Percentiles rank a stretch among this genome's conserved stretches.
phyloP scores from a whole-genome alignment of 768 basidiomycete genomes.

The Termitomyces heimii region DNA sequence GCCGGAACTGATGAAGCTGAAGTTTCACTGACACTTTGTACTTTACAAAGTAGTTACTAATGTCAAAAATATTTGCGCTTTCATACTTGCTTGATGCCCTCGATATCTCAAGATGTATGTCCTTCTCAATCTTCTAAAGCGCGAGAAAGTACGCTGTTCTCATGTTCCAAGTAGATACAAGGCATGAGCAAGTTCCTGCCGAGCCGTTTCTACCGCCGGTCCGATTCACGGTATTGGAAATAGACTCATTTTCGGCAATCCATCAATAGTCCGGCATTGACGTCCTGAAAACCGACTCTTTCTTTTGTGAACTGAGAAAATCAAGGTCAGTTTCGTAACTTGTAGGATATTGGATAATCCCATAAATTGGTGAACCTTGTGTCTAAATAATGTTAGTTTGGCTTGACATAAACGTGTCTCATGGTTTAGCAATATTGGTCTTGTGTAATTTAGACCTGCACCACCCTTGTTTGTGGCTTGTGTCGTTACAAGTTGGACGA shows the following conservation, averaged over 20 bases:
- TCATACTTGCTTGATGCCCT: background rate
- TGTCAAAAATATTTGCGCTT: background rate
- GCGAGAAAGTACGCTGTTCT: background rate
- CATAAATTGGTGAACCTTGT: too few relatives aligned
- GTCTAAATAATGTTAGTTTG: too few relatives aligned
- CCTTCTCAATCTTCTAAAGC: background rate
- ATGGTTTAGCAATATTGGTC: too few relatives aligned
- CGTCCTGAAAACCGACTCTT: too few relatives aligned
- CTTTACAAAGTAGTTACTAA: background rate
- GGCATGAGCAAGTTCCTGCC: background rate
- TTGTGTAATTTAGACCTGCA: too few relatives aligned
- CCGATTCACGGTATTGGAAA: background rate
- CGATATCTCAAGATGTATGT: background rate
- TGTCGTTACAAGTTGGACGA: too few relatives aligned
- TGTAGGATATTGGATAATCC: too few relatives aligned
- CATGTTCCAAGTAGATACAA: background rate
- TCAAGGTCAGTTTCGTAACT: too few relatives aligned
- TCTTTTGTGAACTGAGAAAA: too few relatives aligned
- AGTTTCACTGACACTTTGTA: background rate
- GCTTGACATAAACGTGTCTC: too few relatives aligned
- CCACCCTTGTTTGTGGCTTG: too few relatives aligned
- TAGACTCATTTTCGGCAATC: background rate
- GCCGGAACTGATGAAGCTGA: conserved; percentile 1
- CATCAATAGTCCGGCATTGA: background rate
- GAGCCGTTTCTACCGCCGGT: background rate